Conservation (phyloP, 805 yeast species). For the Saturnispora quitensis region DNA sequence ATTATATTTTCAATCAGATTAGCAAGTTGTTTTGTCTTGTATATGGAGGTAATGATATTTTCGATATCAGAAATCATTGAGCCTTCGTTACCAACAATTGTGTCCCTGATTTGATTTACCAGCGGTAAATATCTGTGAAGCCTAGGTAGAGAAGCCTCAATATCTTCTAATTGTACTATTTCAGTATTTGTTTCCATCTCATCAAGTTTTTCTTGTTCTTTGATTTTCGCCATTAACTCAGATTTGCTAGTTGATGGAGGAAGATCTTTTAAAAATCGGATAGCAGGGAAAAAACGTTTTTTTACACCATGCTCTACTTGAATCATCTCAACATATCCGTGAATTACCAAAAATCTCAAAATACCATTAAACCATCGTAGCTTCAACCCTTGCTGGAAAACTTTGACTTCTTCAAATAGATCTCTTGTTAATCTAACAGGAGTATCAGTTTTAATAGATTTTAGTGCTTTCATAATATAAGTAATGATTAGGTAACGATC, state of each 20-base stretch:
- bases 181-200: conserved; percentile 27
- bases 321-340: conserved; percentile 16
- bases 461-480: conserved; percentile 39
- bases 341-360: conserved; percentile 40
- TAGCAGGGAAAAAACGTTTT: conserved; percentile 18
- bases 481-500: conserved; percentile 17
- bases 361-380: conserved; percentile 33
- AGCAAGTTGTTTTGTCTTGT: conserved; percentile 8
- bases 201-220: conserved; percentile 6
- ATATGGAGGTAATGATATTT: conserved; percentile 41
- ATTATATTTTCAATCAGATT: conserved; percentile 12
- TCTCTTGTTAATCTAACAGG: conserved; percentile 53
- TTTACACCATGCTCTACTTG: conserved; percentile 20
- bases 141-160: conserved; percentile 15
- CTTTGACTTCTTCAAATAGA: conserved; percentile 47
- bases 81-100: conserved; percentile 39
- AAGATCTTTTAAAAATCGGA: conserved; percentile 19
- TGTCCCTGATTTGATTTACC: conserved; percentile 51
- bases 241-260: conserved; percentile 12
- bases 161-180: conserved; percentile 17
- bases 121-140: conserved; percentile 42
- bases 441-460: conserved; percentile 42
- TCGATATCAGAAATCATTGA: conserved; percentile 49
- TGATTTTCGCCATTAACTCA: conserved; percentile 10
- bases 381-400: conserved; percentile 31